A percentile compares a stretch with the other conserved stretches of the same genome.
phyloP scores from a whole-genome alignment of 192 early-diverging fungal species.

The Coemansia sp. region DNA sequence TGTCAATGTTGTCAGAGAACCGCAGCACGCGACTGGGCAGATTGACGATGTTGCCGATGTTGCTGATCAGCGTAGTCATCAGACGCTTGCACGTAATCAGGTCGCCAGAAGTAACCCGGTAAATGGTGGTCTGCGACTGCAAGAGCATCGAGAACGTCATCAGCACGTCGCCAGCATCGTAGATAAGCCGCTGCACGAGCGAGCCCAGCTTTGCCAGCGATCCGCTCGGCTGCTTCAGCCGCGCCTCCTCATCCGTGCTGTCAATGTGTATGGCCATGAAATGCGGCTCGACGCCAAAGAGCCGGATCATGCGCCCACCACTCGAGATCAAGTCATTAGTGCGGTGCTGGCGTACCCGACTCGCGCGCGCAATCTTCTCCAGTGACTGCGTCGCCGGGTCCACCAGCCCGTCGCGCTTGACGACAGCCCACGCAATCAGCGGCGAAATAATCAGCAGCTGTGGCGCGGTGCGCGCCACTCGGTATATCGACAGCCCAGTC shows the following conservation, averaged over 20 bases:
- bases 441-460: conserved; percentile 23
- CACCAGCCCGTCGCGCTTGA: neutral
- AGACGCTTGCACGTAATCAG: conserved; percentile 9
- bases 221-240: conserved; percentile 57
- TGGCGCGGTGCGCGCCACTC: conserved; percentile 13
- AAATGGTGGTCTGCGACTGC: conserved; percentile 17
- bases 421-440: conserved; percentile 6
- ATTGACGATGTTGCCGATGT: conserved; percentile 7
- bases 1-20: conserved; percentile 23
- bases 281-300: conserved; percentile 60
- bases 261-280: conserved; percentile 62
- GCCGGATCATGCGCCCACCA: conserved; percentile 70
- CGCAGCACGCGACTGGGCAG: conserved; percentile 11
- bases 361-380: neutral
- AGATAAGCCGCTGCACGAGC: conserved; percentile 52
- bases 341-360: neutral
- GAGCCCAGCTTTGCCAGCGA: conserved; percentile 66
- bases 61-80: neutral
- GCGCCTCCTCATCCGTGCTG: conserved; percentile 63
- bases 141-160: conserved; percentile 15
- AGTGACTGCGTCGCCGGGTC: neutral
- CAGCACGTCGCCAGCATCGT: conserved; percentile 39
- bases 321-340: conserved; percentile 41
- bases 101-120: conserved; percentile 22
- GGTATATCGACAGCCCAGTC: conserved; percentile 19